Evolutionary conservation across 306 rosid genomes (phyloP), one percentile per base, ranked within the genome.

Genomic region (Alnus glutinosa): DNA sequence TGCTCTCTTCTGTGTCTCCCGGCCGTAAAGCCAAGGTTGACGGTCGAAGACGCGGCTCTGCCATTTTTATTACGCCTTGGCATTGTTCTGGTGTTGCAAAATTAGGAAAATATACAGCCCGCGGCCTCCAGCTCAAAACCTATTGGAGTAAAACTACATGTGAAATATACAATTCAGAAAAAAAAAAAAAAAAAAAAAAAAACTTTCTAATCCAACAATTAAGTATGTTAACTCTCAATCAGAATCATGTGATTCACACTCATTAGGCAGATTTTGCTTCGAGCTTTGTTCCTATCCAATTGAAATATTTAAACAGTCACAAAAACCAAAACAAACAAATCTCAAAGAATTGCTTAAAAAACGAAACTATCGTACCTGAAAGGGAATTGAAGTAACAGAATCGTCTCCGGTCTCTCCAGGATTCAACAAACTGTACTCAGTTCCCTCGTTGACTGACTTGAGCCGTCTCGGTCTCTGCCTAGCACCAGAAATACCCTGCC

Each of bases 121-220:
- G 93, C 10, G 98, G 99, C 51, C 55, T 79, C 98, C 99, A 95
- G 79, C 98, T 95, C 86, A 95, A 89, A 76, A 93, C 82, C 99
- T 93, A 76, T 67, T 42, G 30, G 10, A 39, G 15, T 42, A 59
- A 59, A 9, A 23, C 37, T 12, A 11, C 4, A 63, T 12, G 16
- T 34, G 44, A 32, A 63, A 12, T 7, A 36, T 16, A 14, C 18
- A 36, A 66, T 2, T 5, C 3, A 18, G 30, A 23, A 2, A 30
- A 55, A 9, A 52, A 48, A 2, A 1, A 28, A 48, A 2, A 1
- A 28, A 2, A 30, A 55, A 23, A 23, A 23, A 23, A 48, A 51
- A 55, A 36, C 62, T 55, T 5, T 55, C 64, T 23, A 30, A 58
- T 9, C 10, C 64, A 58, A 58, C 5, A 23, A 19, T 55, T 46